These are phyloP conservation scores for Phoenix dactylifera DNA, from an alignment of 176 grass and related monocot species.

Conservation along the genomic window DNA sequence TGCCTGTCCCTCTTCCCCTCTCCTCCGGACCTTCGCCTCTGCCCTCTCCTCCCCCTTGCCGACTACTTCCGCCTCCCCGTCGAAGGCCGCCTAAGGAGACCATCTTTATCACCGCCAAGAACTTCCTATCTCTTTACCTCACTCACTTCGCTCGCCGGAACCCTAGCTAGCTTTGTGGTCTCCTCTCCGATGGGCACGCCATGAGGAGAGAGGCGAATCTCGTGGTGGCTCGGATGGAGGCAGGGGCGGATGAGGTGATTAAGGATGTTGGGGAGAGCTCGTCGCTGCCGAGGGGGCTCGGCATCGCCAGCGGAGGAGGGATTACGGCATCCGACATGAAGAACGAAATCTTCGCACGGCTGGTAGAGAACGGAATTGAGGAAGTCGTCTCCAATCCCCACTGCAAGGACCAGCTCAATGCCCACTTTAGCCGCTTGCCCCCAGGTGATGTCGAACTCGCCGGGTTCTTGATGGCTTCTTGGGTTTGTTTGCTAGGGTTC, in stretches of 20 bases:
- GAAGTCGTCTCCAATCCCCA: constrained; percentile 45
- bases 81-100: no score
- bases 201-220: not conserved
- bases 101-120: not conserved
- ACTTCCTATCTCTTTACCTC: not conserved
- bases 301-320: constrained; percentile 16
- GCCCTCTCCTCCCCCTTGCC: no score
- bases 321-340: constrained; percentile 25
- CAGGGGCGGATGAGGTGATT: no score
- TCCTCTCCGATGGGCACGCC: constrained; percentile 3
- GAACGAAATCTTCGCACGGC: constrained; percentile 48
- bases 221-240: no score
- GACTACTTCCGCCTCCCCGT: no score
- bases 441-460: constrained; percentile 30
- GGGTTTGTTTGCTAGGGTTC: not conserved
- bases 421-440: constrained; percentile 62
- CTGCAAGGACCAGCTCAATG: constrained; percentile 52
- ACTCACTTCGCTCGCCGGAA: constrained; percentile 8
- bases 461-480: constrained; percentile 5
- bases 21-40: no score
- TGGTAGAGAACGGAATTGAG: constrained; percentile 60
- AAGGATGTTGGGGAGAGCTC: no score
- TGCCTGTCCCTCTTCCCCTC: no score
- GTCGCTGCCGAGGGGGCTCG: constrained; percentile 41
- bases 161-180: constrained; percentile 7